Evolutionary conservation across 2,329 filamentous ascomycete species (phyloP).

Genomic region (Sclerotinia minor): DNA sequence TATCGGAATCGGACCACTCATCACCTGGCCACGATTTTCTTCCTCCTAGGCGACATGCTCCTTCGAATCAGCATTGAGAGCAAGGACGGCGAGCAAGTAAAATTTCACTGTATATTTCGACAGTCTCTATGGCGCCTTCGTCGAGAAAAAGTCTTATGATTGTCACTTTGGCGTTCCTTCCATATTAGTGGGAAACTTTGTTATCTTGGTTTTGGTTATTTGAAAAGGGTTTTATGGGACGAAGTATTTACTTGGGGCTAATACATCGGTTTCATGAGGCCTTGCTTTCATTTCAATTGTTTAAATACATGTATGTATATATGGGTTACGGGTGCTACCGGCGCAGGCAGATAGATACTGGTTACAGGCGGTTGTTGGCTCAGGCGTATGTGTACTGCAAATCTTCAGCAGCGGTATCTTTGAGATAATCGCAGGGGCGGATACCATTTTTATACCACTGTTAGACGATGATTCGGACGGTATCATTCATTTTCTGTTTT

Average conservation of each 20-base stretch:
- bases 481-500: neutral
- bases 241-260: neutral
- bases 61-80: neutral
- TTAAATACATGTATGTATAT: constrained; percentile 17
- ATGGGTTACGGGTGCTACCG: constrained; percentile 18
- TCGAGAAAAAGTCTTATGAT: neutral
- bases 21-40: neutral
- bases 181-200: neutral
- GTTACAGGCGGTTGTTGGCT: constrained; percentile 10
- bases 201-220: constrained; percentile 14
- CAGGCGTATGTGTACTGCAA: constrained; percentile 15
- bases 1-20: neutral
- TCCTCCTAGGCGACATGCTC: neutral
- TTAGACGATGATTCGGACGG: constrained; percentile 5
- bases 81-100: neutral
- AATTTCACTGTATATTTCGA: constrained; percentile 16
- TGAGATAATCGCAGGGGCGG: constrained; percentile 7
- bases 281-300: constrained; percentile 2
- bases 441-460: constrained; percentile 17
- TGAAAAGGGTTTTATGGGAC: constrained; percentile 12
- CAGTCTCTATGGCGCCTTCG: no score
- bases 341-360: constrained; percentile 13
- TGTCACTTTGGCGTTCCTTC: neutral
- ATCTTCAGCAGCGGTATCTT: constrained; percentile 4
- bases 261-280: neutral